Evolutionary conservation across 2,329 filamentous ascomycete species (phyloP), one percentile per base, ranked within the genome.

Genomic region (Furcasterigmium furcatum): DNA sequence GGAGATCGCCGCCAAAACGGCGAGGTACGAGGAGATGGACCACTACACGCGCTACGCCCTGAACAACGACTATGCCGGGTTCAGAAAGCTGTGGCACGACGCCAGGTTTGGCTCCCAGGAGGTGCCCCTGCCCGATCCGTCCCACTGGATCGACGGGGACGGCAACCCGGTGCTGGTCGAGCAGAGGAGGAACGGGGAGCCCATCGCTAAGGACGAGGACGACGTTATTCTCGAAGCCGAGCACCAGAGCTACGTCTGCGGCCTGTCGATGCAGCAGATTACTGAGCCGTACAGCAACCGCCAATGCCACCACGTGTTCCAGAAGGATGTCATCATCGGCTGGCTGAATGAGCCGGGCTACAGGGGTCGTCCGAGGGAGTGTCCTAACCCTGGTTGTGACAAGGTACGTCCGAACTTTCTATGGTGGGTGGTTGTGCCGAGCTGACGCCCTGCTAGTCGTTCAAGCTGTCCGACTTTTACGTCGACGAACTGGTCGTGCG

Each of bases 231-330:
- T 91, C 24, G 76, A 79, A 22, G 73, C 79, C 41, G 81, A 83
- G 50, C 77, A 75, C 5, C 73, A 83, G 43, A 85, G 80, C 60
- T 78, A 85, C 25, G 84, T 80, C 55, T 91, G 87, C 56, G 85
- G 86, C 0, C 62, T 91, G 18, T 86, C 85, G 0, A 68, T 90
- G 52, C 70, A 71, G 43, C 70, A 77, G 38, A 83, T 89, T 68
- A 67, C 71, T 35, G 76, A 88, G 43, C 87, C 87, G 0, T 82
- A 80, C 56, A 87, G 79, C 45, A 87, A 80, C 55, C 67, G 60
- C 13, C 78, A 79, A 52, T 91, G 87, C 68, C 82, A 79, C 45
- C 87, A 91, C 61, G 83, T 78, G 0, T 91, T 88, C 58, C 85
- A 91, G 58, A 84, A 80, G 61, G 57, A 61, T 2, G 79, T 80